Conservation (phyloP, 1,284 basidiomycete genomes). For the Neonothopanus nambi region DNA sequence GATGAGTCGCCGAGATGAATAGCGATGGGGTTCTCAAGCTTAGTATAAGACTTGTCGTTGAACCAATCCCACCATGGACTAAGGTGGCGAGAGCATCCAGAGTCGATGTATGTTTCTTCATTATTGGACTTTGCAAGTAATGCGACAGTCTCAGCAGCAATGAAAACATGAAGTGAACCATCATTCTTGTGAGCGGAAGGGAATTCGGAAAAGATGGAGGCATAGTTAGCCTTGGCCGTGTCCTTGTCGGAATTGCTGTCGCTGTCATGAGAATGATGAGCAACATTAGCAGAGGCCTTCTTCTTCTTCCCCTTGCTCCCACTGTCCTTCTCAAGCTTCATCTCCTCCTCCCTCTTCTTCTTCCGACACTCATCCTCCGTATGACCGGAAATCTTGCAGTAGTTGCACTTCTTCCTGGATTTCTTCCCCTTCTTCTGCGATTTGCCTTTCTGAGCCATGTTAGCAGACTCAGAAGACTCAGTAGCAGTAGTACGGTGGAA, state of each 20-base stretch:
- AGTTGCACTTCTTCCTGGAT: background rate
- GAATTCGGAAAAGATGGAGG: background rate
- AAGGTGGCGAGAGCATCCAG: background rate
- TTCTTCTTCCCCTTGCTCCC: background rate
- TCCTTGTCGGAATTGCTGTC: background rate
- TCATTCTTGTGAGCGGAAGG: background rate
- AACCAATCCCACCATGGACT: background rate
- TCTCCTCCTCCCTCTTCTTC: background rate
- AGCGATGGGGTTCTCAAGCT: background rate
- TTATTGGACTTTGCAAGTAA: background rate
- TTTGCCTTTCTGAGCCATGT: too few relatives aligned
- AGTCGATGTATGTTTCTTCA: constrained; percentile 1
- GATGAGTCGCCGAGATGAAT: background rate
- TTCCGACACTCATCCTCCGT: background rate
- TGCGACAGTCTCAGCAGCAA: background rate
- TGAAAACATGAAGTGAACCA: background rate
- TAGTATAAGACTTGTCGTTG: background rate
- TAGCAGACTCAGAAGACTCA: background rate
- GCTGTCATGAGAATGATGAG: background rate
- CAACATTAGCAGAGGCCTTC: background rate
- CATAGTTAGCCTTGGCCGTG: background rate
- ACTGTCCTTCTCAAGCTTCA: background rate
- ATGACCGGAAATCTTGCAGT: background rate
- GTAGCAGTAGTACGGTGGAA: background rate
- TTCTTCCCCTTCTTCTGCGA: background rate